Base-by-base conservation (phyloP, 768 basidiomycete genomes). In the Xerocomellus chrysenteron region DNA sequence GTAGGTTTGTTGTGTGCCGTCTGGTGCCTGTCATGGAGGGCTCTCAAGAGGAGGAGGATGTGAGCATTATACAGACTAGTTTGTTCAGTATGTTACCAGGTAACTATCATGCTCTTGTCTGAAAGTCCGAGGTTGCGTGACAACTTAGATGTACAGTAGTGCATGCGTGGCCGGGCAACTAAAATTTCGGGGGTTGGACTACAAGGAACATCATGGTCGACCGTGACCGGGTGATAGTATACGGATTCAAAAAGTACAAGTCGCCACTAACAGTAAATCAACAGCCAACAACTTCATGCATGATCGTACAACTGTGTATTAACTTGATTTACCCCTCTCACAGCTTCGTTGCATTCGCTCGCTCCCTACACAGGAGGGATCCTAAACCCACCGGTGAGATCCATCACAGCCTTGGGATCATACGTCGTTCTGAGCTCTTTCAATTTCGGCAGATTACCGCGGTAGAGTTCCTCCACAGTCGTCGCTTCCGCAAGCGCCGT, bases 1-100 rank as follows among this genome's bases (percentile, higher is more conserved):
- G 57, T 74, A 30, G 83, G 79, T 1, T 42, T 86, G 16, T 26
- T 80, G n/a, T 80, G 78, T 2, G 85, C 79, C 0, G 17, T 65
- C n/a, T 74, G 69, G 72, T 73, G 68, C 7, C 49, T 80, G 19
- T 58, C 62, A 2, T 75, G 76, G 76, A 73, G 73, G 36, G 60
- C 66, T 19, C 47, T 73, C 55, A 65, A 44, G 43, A 64, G 63
- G 54, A 61, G 62, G 52, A 50, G 45, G 35, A 36, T 12, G 12
- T 64, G 41, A 65, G 19, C 14, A 42, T 33, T 19, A 16, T 4
- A 28, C 13, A 9, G 28, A 39, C 30, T 7, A 16, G 21, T 19
- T 30, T 35, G 46, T 55, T 33, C 12, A 3, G 28, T 48, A 39
- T 46, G 17, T 47, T 35, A 36, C 36, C 39, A 52, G 19, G 37